Percentiles rank a stretch among this genome's conserved stretches.
phyloP scores from a whole-genome alignment of 225 moss, liverwort and hornwort species.

The Rhytidiadelphus loreus region DNA sequence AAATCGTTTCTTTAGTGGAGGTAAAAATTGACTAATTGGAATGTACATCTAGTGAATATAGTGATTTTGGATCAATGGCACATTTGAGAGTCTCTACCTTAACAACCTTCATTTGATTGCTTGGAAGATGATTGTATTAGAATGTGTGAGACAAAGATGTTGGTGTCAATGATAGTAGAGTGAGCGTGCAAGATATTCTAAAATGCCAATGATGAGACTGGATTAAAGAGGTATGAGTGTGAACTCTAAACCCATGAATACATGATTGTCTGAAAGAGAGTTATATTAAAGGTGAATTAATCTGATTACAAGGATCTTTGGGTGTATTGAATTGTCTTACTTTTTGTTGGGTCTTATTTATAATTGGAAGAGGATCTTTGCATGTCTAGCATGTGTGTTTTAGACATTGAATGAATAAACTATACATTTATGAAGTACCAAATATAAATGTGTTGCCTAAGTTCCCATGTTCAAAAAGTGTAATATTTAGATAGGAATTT shows the following conservation, averaged over 20 bases:
- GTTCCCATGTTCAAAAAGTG: neutral
- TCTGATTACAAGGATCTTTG: neutral
- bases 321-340: neutral
- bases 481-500: neutral
- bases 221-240: neutral
- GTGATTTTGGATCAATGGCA: accelerated
- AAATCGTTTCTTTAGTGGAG: neutral
- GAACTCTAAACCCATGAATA: neutral
- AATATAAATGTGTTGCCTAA: no score
- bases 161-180: no score
- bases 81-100: no score
- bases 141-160: no score
- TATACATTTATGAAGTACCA: neutral
- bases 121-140: no score
- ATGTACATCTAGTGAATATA: no score
- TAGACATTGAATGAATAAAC: neutral
- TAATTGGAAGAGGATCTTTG: neutral
- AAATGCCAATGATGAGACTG: accelerated
- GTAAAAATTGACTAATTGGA: no score
- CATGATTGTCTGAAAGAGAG: neutral
- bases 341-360: neutral
- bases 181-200: no score
- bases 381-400: neutral
- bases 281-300: neutral
- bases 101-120: no score